Percentiles rank a stretch among this genome's conserved stretches.
These are phyloP conservation scores for Aureobasidium zeae DNA, from an alignment of 2,329 filamentous ascomycete genomes.

Conservation along the genomic window DNA sequence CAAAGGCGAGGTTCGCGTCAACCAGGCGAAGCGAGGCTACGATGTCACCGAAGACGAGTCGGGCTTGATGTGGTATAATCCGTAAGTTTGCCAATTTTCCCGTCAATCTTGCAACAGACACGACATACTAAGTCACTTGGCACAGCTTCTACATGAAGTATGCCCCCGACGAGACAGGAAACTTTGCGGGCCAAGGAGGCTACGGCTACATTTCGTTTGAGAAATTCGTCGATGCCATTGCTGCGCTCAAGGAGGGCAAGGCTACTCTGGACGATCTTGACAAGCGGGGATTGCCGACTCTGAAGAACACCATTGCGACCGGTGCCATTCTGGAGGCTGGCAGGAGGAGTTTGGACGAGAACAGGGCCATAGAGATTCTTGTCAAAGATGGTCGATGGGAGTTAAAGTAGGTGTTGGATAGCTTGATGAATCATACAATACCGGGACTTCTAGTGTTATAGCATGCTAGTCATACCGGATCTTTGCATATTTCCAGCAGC, in stretches of 20 bases:
- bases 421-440: too few relatives aligned
- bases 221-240: conserved; percentile 87
- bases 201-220: conserved; percentile 94
- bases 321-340: conserved; percentile 88
- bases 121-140: not conserved
- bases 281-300: conserved; percentile 68
- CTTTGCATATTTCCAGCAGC: too few relatives aligned
- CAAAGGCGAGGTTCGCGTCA: conserved; percentile 75
- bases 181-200: conserved; percentile 82
- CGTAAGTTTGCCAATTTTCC: conserved; percentile 37
- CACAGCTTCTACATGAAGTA: conserved; percentile 50
- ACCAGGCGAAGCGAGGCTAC: conserved; percentile 91
- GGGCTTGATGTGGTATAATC: conserved; percentile 77
- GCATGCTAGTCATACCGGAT: too few relatives aligned
- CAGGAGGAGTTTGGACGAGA: conserved; percentile 73
- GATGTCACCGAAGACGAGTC: conserved; percentile 77
- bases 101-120: not conserved
- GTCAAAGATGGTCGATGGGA: conserved; percentile 58
- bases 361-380: conserved; percentile 65
- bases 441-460: too few relatives aligned
- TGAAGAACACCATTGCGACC: conserved; percentile 82
- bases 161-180: conserved; percentile 86
- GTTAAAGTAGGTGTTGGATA: conserved; percentile 46
- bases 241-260: conserved; percentile 63
- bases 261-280: conserved; percentile 69